Conservation (phyloP, 108 stramenopile species). For the Nannochloropsis salina region DNA sequence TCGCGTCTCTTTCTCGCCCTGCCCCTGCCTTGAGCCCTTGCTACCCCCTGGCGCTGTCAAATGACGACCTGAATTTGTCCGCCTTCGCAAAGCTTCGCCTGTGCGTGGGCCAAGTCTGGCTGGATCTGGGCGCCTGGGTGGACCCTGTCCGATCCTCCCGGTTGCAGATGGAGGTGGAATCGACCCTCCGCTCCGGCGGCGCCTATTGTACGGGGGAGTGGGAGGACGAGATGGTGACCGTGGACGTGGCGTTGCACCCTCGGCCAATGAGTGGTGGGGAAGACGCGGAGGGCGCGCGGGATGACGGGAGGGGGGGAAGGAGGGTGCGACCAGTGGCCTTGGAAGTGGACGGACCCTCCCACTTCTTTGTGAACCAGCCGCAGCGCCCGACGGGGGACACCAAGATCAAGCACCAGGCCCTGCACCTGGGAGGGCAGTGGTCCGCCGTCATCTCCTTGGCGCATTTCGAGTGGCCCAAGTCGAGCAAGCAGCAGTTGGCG, state of each 20-base stretch:
- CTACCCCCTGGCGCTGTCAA: too few relatives aligned
- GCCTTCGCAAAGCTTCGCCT: background rate
- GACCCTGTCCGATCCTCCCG: background rate
- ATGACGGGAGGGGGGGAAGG: background rate
- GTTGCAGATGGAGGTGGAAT: background rate
- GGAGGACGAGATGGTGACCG: background rate
- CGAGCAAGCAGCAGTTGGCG: background rate
- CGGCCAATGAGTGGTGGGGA: background rate
- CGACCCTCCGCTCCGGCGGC: background rate
- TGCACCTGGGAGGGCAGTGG: background rate
- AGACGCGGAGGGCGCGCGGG: background rate
- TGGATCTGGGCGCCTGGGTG: background rate
- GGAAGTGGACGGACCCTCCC: background rate
- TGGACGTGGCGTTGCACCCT: background rate
- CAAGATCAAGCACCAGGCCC: background rate
- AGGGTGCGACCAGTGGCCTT: background rate
- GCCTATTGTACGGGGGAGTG: background rate
- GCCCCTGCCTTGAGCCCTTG: background rate
- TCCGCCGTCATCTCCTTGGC: background rate
- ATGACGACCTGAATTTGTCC: too few relatives aligned
- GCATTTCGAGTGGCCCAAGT: slow-evolving; percentile 3
- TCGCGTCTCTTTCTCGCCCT: background rate
- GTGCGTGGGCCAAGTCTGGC: background rate
- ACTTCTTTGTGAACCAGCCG: background rate
- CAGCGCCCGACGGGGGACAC: slow-evolving; percentile 11